phyloP scores from a whole-genome alignment of 2,329 filamentous ascomycete species.

The Arthrobotrys entomopaga region DNA sequence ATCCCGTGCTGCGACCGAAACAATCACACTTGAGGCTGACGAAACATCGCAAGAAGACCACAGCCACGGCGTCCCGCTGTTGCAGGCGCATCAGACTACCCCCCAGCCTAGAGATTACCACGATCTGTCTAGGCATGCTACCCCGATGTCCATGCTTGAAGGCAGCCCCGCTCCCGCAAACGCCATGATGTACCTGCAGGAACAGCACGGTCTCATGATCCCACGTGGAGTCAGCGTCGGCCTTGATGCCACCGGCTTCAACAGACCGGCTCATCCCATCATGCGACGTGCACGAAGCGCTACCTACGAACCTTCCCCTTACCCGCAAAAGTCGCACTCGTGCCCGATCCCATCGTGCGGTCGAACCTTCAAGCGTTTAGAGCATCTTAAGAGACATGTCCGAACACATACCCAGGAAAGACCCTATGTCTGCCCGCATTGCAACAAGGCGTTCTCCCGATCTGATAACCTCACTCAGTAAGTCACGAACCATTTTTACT shows the following conservation, averaged over 20 bases:
- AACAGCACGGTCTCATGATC: slow-evolving; percentile 65
- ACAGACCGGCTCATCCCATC: slow-evolving; percentile 73
- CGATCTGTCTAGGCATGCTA: slow-evolving; percentile 87
- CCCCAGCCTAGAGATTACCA: slow-evolving; percentile 81
- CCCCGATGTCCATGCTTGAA: slow-evolving; percentile 81
- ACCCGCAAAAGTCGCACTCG: slow-evolving; percentile 97
- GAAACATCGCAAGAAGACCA: slow-evolving; percentile 55
- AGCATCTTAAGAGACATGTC: slow-evolving; percentile 99
- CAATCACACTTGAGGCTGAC: slow-evolving; percentile 65
- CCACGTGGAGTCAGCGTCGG: slow-evolving; percentile 59
- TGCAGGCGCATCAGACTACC: slow-evolving; percentile 66
- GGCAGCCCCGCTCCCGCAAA: slow-evolving; percentile 80
- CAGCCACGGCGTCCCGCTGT: slow-evolving; percentile 54
- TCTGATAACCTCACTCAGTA: slow-evolving; percentile 99
- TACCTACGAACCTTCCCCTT: slow-evolving; percentile 95
- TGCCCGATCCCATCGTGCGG: slow-evolving; percentile 99
- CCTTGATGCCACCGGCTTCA: slow-evolving; percentile 68
- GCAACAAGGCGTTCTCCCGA: slow-evolving; percentile 98
- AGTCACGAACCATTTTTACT: slow-evolving; percentile 58
- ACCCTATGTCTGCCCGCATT: slow-evolving; percentile 96
- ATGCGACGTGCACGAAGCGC: slow-evolving; percentile 91
- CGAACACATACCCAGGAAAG: slow-evolving; percentile 99
- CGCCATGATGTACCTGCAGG: slow-evolving; percentile 75
- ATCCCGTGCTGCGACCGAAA: slow-evolving; percentile 82
- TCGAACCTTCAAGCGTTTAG: slow-evolving; percentile 96